Evolutionary conservation across 371 early-diverging fungal species (phyloP), one percentile per base, ranked within the genome.

Genomic region (Zopfochytrium polystomum): DNA sequence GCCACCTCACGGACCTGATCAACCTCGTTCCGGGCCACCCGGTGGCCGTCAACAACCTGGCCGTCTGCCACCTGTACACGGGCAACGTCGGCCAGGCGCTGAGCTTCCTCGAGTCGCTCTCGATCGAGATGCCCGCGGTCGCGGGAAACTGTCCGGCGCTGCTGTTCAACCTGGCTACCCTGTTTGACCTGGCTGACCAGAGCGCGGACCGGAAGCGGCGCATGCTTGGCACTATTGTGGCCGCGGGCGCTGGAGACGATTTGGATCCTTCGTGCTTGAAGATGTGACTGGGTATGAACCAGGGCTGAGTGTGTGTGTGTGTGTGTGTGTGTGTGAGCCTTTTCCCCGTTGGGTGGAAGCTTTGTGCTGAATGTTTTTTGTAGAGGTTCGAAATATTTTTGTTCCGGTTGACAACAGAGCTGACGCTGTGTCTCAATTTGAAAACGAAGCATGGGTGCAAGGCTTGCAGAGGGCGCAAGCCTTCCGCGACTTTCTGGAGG

Each of bases 131-230:
- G 38, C 74, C 74, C 20, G 20, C 26, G 22, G 33, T 38, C 22
- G 67, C 63, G 2, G 72, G 58, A 11, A 44, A 11, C 15, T 57
- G 60, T 35, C 57, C 60, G 29, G 55, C 55, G 23, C 51, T 77
- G 9, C 45, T 73, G 20, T 74, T 74, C 45, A 77, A 77, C 50
- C 63, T 77, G 32, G 60, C 58, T 30, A 70, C 67, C 3, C 43
- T 77, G 70, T 74, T 65, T 55, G 77, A 77, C 46, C 50, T 77
- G 44, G 58, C 57, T 38, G 74, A 77, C 31, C 26, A 43, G n/a
- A 62, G 60, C 13, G 11, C 55, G 55, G 67, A 66, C 18, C 44
- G 71, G 46, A 77, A 77, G 68, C n/a, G 59, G 46, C 55, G 55
- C 27, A 42, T 77, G 4, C 42, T 77, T 5, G 67, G 58, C 13